These are phyloP conservation scores for Chlamydomonas sphaeroides DNA, from an alignment of 139 green algal species.

Conservation along the genomic window DNA sequence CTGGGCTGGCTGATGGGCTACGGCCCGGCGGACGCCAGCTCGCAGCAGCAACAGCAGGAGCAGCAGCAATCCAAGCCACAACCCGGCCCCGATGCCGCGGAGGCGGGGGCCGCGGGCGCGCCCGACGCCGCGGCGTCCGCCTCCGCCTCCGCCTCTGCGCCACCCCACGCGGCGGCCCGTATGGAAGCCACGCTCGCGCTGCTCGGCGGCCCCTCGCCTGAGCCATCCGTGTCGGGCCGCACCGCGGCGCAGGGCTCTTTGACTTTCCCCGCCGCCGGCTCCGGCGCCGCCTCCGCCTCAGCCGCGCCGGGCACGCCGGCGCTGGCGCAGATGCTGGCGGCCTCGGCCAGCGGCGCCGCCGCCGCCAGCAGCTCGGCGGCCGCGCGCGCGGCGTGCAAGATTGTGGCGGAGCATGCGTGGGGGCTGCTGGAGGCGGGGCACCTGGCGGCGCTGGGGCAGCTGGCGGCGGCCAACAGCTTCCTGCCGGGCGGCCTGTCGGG, in stretches of 20 bases:
- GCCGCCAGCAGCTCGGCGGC: background rate
- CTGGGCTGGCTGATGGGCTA: slow-evolving; percentile 55
- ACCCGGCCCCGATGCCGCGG: background rate
- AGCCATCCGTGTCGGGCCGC: too few species aligned
- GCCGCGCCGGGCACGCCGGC: background rate
- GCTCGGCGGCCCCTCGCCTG: background rate
- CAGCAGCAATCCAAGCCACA: background rate
- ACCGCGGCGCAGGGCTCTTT: too few species aligned
- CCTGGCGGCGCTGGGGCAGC: slow-evolving; percentile 48
- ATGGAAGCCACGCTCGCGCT: background rate
- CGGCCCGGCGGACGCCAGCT: background rate
- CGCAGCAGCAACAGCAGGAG: slow-evolving; percentile 31
- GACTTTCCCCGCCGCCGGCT: background rate
- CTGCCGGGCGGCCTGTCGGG: slow-evolving; percentile 44
- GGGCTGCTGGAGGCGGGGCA: slow-evolving; percentile 58
- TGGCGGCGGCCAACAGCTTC: slow-evolving; percentile 39
- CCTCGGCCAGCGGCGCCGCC: background rate
- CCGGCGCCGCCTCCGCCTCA: background rate
- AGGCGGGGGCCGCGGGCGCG: too few species aligned
- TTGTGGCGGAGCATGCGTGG: slow-evolving; percentile 66
- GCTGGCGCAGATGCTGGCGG: background rate
- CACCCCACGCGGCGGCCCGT: background rate
- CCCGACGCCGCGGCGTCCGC: too few species aligned
- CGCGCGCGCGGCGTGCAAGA: slow-evolving; percentile 43
- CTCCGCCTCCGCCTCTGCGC: too few species aligned